Percentiles rank a stretch among this genome's conserved stretches.
Conservation (phyloP, 768 basidiomycete species). For the Leucocoprinus sp. region DNA sequence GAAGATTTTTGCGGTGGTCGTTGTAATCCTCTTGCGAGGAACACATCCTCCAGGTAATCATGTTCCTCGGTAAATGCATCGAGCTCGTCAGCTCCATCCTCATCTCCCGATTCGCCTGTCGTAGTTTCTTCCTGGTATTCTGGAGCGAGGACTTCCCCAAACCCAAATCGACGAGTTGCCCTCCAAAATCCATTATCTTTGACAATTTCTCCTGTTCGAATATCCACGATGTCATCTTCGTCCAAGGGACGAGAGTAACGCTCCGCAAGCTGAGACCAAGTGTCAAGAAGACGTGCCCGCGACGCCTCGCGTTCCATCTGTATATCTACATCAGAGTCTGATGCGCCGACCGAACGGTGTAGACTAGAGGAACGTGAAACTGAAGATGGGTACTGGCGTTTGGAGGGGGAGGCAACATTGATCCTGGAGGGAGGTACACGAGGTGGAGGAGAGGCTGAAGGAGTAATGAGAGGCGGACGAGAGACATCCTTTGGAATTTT, state of each 20-base stretch:
- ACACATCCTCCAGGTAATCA: constrained; percentile 22
- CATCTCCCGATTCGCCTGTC: constrained; percentile 40
- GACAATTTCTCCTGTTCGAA: constrained; percentile 50
- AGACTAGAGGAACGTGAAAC: constrained; percentile 31
- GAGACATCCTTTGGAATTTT: neutral
- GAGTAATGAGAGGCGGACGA: constrained; percentile 33
- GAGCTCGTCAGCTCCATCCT: constrained; percentile 54
- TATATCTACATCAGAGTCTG: constrained; percentile 30
- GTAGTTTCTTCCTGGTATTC: constrained; percentile 35
- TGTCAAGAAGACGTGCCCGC: constrained; percentile 44
- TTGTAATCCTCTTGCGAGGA: constrained; percentile 22
- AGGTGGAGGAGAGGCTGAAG: constrained; percentile 45
- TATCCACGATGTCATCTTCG: constrained; percentile 75
- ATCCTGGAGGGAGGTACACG: constrained; percentile 22
- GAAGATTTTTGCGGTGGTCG: constrained; percentile 5
- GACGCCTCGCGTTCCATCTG: constrained; percentile 51
- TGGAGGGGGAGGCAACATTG: constrained; percentile 36
- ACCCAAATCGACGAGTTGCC: constrained; percentile 30
- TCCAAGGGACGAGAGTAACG: constrained; percentile 60
- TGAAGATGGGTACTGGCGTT: constrained; percentile 38
- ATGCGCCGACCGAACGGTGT: constrained; percentile 17
- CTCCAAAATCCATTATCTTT: constrained; percentile 66
- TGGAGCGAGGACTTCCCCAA: constrained; percentile 43
- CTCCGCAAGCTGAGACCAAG: constrained; percentile 63
- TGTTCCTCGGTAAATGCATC: constrained; percentile 37